Conservation (phyloP, 176 grass and related monocot genomes). For the Aechmea fasciata region DNA sequence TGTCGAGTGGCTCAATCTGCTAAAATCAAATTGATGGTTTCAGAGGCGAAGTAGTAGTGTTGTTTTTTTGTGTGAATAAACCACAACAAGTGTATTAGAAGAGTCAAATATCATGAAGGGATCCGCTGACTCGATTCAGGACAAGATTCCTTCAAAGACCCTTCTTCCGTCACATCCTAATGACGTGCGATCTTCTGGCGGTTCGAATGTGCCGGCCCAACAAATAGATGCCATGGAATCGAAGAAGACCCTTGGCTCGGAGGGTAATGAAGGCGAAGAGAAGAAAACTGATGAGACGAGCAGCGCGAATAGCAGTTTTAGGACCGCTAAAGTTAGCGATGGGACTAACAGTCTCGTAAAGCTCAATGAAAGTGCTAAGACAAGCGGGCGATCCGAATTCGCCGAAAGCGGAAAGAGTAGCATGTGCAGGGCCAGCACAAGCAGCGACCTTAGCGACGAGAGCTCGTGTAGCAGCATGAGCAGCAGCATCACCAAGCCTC, state of each 20-base stretch:
- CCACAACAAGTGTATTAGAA: conserved; percentile 9
- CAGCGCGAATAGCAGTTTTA: conserved; percentile 63
- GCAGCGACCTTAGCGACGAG: conserved; percentile 66
- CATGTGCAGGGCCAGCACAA: conserved; percentile 62
- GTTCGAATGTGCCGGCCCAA: conserved; percentile 20
- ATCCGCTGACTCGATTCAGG: conserved; percentile 24
- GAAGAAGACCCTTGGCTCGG: conserved; percentile 31
- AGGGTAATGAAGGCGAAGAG: conserved; percentile 46
- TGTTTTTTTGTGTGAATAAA: not conserved
- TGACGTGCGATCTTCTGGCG: conserved; percentile 15
- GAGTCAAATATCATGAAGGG: conserved; percentile 25
- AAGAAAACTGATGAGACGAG: conserved; percentile 65
- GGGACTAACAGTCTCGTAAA: conserved; percentile 66
- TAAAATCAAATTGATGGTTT: too few species aligned
- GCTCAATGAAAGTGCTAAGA: conserved; percentile 57
- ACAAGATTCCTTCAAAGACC: conserved; percentile 21
- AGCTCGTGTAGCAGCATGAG: conserved; percentile 79
- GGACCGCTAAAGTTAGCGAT: conserved; percentile 81
- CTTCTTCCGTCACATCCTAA: conserved; percentile 12
- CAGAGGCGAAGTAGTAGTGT: too few species aligned
- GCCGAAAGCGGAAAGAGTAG: conserved; percentile 79
- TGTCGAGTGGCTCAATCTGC: too few species aligned
- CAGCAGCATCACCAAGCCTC: conserved; percentile 60
- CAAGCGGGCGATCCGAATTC: conserved; percentile 44
- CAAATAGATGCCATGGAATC: conserved; percentile 37